Percentiles rank a stretch among this genome's conserved stretches.
Conservation (phyloP, 2,329 filamentous ascomycete species). For the Calonectria montana region DNA sequence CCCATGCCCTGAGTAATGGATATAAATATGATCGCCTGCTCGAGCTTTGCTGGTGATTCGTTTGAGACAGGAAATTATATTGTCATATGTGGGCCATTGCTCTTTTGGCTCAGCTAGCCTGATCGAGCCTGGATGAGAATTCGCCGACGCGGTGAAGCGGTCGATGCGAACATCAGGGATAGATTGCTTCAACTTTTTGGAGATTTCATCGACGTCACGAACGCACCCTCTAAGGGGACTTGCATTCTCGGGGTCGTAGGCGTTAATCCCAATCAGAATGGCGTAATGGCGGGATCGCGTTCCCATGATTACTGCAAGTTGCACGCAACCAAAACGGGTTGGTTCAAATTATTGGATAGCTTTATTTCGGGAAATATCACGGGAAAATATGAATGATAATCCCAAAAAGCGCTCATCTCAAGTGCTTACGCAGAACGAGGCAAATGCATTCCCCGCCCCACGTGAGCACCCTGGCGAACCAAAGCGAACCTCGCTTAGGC, state of each 20-base stretch:
- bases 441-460: not conserved
- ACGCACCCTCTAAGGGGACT: conserved; percentile 21
- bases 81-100: conserved; percentile 7
- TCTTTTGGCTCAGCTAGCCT: not conserved
- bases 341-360: not conserved
- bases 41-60: not conserved
- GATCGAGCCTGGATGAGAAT: no score
- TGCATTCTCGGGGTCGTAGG: not conserved
- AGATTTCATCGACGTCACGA: conserved; percentile 8
- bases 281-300: not conserved
- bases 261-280: conserved; percentile 24
- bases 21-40: conserved; percentile 13
- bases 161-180: not conserved
- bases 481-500: not conserved
- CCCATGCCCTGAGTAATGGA: conserved; percentile 25
- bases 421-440: not conserved
- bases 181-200: not conserved
- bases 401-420: not conserved
- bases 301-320: not conserved
- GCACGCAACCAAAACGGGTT: not conserved
- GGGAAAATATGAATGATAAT: not conserved
- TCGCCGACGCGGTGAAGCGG: conserved; percentile 3
- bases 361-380: not conserved
- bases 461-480: not conserved
- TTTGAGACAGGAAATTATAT: not conserved